phyloP scores from a whole-genome alignment of 2,329 filamentous ascomycete genomes.

The Meredithiella fracta region DNA sequence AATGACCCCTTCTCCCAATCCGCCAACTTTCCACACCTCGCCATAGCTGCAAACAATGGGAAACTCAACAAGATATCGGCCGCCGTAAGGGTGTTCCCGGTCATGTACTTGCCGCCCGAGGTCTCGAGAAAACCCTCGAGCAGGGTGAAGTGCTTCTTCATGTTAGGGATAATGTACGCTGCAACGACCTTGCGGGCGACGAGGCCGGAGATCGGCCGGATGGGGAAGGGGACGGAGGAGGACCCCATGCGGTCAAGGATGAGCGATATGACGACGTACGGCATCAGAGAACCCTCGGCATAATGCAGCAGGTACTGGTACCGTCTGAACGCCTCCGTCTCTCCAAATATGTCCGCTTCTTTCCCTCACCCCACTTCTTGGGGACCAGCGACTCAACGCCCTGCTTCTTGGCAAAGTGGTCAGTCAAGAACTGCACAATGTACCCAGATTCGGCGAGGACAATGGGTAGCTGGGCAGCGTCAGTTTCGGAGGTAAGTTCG shows the following conservation, averaged over 20 bases:
- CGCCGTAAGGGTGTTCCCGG: constrained; percentile 31
- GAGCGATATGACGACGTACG: constrained; percentile 46
- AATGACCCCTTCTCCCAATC: constrained; percentile 11
- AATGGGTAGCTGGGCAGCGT: constrained; percentile 24
- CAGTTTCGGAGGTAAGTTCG: constrained; percentile 31
- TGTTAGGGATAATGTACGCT: constrained; percentile 31
- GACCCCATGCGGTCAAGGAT: constrained; percentile 37
- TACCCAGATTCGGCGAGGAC: constrained; percentile 68
- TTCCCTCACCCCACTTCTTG: constrained; percentile 38
- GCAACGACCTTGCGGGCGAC: constrained; percentile 27
- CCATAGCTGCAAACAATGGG: constrained; percentile 28
- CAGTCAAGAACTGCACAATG: constrained; percentile 68
- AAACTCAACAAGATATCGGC: constrained; percentile 40
- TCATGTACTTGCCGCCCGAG: constrained; percentile 31
- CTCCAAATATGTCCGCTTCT: constrained; percentile 39
- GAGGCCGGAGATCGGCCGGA: constrained; percentile 33
- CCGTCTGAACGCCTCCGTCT: constrained; percentile 43
- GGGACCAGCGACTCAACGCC: constrained; percentile 29
- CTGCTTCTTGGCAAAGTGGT: constrained; percentile 32
- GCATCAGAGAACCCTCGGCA: constrained; percentile 70
- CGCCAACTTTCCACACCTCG: constrained; percentile 5
- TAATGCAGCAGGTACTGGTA: constrained; percentile 65
- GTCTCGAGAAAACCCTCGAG: constrained; percentile 33
- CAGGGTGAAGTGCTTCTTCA: constrained; percentile 31
- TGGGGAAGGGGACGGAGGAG: constrained; percentile 32